phyloP scores from a whole-genome alignment of 192 early-diverging fungal species.

The Mortierella alpina region DNA sequence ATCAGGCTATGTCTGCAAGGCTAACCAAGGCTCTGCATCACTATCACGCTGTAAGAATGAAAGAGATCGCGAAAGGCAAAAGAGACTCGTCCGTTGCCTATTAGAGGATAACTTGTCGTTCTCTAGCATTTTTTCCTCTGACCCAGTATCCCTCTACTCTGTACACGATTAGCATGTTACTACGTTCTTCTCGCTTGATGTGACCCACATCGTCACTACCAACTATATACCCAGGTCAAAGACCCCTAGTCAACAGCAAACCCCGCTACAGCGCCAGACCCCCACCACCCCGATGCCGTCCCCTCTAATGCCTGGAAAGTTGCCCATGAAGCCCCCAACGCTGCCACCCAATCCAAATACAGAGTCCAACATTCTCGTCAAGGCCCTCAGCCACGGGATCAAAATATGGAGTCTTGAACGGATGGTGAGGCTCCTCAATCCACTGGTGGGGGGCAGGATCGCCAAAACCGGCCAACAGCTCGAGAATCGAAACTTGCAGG shows the following conservation, averaged over 20 bases:
- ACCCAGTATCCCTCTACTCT: too few relatives aligned
- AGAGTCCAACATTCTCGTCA: conserved; percentile 24
- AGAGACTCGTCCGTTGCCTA: too few relatives aligned
- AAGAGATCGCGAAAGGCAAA: too few relatives aligned
- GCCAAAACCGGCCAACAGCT: not conserved
- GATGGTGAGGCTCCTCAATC: conserved; percentile 7
- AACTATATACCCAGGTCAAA: conserved; percentile 19
- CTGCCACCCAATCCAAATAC: not conserved
- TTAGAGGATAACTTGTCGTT: too few relatives aligned
- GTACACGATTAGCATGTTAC: conserved; percentile 3
- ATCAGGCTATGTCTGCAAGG: not conserved
- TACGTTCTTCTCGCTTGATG: conserved; percentile 36
- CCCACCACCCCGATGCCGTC: not conserved
- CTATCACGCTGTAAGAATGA: conserved; percentile 18
- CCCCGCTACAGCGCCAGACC: not conserved
- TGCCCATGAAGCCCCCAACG: not conserved
- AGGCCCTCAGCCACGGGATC: conserved; percentile 22
- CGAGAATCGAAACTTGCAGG: conserved; percentile 18
- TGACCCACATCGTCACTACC: conserved; percentile 40
- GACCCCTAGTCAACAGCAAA: not conserved
- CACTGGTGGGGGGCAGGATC: conserved; percentile 1
- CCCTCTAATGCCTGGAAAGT: not conserved
- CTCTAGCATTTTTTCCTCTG: too few relatives aligned
- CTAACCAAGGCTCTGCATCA: conserved; percentile 14
- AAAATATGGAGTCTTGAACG: conserved; percentile 30